A percentile compares a stretch with the other conserved stretches of the same genome.
These are phyloP conservation scores for Yamadazyma songkhlaensis DNA, from an alignment of 1,139 yeast genomes.

Conservation along the genomic window DNA sequence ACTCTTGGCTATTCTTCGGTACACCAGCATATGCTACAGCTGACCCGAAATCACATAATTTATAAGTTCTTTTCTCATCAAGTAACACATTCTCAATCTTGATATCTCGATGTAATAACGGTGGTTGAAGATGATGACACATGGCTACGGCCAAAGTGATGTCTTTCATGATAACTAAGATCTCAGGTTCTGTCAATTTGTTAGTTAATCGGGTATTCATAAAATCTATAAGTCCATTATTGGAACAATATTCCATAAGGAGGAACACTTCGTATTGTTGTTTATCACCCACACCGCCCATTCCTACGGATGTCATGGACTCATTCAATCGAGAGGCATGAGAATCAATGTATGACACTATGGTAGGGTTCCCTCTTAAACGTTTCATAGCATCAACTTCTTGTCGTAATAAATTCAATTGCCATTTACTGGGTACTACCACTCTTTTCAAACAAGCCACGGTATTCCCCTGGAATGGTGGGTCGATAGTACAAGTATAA, in stretches of 20 bases:
- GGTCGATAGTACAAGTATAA: conserved; percentile 58
- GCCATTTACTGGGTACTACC: conserved; percentile 69
- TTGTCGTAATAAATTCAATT: conserved; percentile 63
- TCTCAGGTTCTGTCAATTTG: conserved; percentile 78
- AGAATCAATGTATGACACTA: conserved; percentile 89
- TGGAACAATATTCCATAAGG: conserved; percentile 87
- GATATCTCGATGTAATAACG: conserved; percentile 83
- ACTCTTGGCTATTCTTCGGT: conserved; percentile 62
- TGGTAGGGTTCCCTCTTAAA: conserved; percentile 69
- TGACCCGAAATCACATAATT: conserved; percentile 78
- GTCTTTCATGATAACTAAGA: conserved; percentile 79
- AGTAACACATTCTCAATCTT: conserved; percentile 77
- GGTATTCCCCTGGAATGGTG: conserved; percentile 44
- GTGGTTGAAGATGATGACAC: conserved; percentile 82
- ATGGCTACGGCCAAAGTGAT: conserved; percentile 78
- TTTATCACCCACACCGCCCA: conserved; percentile 16
- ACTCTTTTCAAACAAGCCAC: conserved; percentile 74
- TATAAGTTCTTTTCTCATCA: conserved; percentile 53
- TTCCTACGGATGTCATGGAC: not conserved
- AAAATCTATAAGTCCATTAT: conserved; percentile 85
- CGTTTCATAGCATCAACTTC: conserved; percentile 87
- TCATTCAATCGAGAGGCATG: conserved; percentile 72
- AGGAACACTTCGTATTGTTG: conserved; percentile 82
- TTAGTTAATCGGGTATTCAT: conserved; percentile 89
- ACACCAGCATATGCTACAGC: conserved; percentile 60